A percentile compares a stretch with the other conserved stretches of the same genome.
phyloP scores from a whole-genome alignment of 768 basidiomycete species.

The Hysterangium stoloniferum region DNA sequence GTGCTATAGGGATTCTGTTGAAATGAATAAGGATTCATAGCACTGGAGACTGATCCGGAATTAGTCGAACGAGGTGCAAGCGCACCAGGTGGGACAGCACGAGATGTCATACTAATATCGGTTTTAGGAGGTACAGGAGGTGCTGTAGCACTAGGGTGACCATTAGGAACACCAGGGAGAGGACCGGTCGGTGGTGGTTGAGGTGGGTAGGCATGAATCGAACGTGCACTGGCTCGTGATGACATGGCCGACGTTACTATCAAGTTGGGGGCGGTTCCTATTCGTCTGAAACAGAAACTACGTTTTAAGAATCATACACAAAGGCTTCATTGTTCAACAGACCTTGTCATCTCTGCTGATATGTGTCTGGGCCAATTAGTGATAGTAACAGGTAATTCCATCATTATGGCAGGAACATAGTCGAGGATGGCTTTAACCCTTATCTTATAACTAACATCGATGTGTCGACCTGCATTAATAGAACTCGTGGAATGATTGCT shows the following conservation, averaged over 20 bases:
- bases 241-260: conserved; percentile 13
- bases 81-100: not conserved
- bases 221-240: not conserved
- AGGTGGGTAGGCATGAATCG: not conserved
- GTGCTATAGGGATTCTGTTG: conserved; percentile 1
- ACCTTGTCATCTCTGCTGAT: conserved; percentile 63
- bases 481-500: conserved; percentile 73
- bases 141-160: too few relatives aligned
- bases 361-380: conserved; percentile 83
- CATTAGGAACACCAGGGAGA: not conserved
- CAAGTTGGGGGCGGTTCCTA: conserved; percentile 38
- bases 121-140: too few relatives aligned
- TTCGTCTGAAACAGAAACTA: conserved; percentile 30
- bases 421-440: conserved; percentile 73
- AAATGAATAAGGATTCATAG: conserved; percentile 2
- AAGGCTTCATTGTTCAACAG: conserved; percentile 4
- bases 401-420: conserved; percentile 49
- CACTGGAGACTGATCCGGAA: not conserved
- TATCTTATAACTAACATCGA: conserved; percentile 78
- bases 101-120: not conserved
- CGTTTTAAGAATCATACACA: conserved; percentile 6
- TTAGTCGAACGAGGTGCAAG: not conserved
- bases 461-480: conserved; percentile 71
- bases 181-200: not conserved
- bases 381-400: conserved; percentile 74